Conservation (phyloP, 345 rosid genomes). For the Turritis glabra region DNA sequence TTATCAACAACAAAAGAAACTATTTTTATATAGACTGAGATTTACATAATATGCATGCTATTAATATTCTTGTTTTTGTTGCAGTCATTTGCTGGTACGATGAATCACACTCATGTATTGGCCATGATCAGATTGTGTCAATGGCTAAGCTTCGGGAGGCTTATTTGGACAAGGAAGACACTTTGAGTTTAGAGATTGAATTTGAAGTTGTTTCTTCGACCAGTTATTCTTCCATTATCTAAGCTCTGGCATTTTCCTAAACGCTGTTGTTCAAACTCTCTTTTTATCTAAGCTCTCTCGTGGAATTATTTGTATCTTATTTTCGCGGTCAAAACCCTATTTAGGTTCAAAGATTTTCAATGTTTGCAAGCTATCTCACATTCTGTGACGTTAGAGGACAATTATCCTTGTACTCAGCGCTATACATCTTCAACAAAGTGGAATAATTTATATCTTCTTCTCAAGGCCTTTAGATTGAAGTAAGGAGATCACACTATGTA, state of each 20-base stretch:
- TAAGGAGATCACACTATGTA: no score
- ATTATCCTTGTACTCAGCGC: background rate
- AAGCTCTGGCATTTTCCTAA: background rate
- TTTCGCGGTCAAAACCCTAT: background rate
- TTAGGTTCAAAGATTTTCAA: background rate
- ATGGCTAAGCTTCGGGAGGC: background rate
- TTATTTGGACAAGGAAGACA: background rate
- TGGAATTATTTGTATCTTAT: background rate
- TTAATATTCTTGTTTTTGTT: background rate
- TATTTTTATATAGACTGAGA: background rate
- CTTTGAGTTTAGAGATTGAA: background rate
- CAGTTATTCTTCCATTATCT: background rate
- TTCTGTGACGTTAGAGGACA: background rate
- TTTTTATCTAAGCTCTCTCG: background rate
- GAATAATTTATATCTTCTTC: no score
- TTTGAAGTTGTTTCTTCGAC: background rate
- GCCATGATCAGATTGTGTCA: background rate
- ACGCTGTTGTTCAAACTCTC: background rate
- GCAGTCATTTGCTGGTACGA: background rate
- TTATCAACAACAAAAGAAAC: background rate
- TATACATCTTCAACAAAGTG: background rate
- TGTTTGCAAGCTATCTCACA: background rate
- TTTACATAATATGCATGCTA: background rate
- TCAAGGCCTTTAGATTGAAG: no score
- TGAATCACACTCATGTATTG: background rate